Evolutionary conservation across 169 alveolate species (phyloP), one percentile per base, ranked within the genome.

Genomic region (Plasmodium vivax): DNA sequence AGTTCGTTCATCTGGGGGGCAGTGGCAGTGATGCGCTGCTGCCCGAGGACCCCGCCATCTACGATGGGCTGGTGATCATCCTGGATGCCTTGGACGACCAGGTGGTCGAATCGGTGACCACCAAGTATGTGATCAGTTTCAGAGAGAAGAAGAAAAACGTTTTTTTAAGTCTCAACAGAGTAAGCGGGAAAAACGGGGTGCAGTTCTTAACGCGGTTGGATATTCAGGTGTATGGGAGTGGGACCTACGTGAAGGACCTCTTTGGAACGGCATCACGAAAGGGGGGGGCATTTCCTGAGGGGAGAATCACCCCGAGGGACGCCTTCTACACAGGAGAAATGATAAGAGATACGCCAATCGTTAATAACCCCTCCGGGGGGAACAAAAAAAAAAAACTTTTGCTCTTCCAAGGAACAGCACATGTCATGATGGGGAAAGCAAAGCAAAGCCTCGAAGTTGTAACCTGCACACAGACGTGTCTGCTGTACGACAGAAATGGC

Each of bases 381-480:
- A 34, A 58, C 14, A 27, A 38, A 82, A 77, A 14, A 82, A 56
- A 14, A 12, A 85, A 45, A 74, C n/a, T 14, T 27, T 71, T 92
- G 2, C 62, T 92, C 73, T 92, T 72, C 51, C 82, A 92, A 83
- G 95, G 95, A 14, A 92, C 95, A 7, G 95, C 92, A 19, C 95
- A 92, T 82, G 73, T 84, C 5, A 72, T 92, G 41, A 82, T 82
- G 38, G 38, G 73, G 30, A 83, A 92, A 51, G 32, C 74, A 23
- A 92, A 92, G 45, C 41, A 92, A 58, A 82, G 45, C 27, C 54
- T 92, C 54, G 72, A 82, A 7, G 36, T 92, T 41, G 54, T 92
- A 79, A 51, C 72, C 7, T 92, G 95, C 41, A 82, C 92, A 23
- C 51, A 83, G 74, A 71, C 90, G 16, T 92, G 95, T 45, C 36